These are phyloP conservation scores for Penicillium soppii DNA, from an alignment of 495 filamentous ascomycete species.

Conservation along the genomic window DNA sequence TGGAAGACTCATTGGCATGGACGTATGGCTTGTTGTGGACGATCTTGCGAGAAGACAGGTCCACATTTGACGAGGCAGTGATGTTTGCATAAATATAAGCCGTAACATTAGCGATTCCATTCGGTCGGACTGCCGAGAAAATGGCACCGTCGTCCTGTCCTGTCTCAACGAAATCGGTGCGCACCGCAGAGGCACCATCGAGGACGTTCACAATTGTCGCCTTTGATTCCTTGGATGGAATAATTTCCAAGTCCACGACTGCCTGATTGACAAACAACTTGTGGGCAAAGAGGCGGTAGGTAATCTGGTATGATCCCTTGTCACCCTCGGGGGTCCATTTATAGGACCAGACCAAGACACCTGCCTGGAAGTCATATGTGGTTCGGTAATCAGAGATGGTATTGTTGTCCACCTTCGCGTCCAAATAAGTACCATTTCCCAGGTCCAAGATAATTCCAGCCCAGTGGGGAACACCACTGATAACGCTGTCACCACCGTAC, in stretches of 20 bases:
- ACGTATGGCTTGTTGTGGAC: constrained; percentile 48
- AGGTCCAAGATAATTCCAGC: constrained; percentile 59
- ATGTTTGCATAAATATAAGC: constrained; percentile 57
- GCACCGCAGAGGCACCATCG: constrained; percentile 57
- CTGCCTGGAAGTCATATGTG: constrained; percentile 61
- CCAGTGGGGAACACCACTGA: constrained; percentile 74
- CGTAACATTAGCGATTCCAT: constrained; percentile 54
- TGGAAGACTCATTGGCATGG: constrained; percentile 55
- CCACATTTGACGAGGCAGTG: constrained; percentile 43
- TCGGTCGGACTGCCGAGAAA: constrained; percentile 57
- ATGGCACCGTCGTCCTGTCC: constrained; percentile 49
- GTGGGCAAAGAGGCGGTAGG: constrained; percentile 59
- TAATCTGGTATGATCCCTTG: constrained; percentile 52
- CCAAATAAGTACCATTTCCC: constrained; percentile 52
- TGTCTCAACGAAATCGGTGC: constrained; percentile 55
- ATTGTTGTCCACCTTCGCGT: constrained; percentile 59
- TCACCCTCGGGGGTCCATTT: constrained; percentile 60
- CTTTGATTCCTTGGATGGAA: constrained; percentile 44
- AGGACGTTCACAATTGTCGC: constrained; percentile 58
- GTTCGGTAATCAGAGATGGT: constrained; percentile 63
- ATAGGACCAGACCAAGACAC: constrained; percentile 62
- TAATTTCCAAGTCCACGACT: constrained; percentile 57
- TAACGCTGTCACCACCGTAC: constrained; percentile 71
- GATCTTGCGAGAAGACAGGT: constrained; percentile 43
- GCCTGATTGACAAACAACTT: constrained; percentile 63